A percentile compares a stretch with the other conserved stretches of the same genome.
Evolutionary conservation across 495 filamentous ascomycete species (phyloP).

Genomic region (Pyrenula aspistea): DNA sequence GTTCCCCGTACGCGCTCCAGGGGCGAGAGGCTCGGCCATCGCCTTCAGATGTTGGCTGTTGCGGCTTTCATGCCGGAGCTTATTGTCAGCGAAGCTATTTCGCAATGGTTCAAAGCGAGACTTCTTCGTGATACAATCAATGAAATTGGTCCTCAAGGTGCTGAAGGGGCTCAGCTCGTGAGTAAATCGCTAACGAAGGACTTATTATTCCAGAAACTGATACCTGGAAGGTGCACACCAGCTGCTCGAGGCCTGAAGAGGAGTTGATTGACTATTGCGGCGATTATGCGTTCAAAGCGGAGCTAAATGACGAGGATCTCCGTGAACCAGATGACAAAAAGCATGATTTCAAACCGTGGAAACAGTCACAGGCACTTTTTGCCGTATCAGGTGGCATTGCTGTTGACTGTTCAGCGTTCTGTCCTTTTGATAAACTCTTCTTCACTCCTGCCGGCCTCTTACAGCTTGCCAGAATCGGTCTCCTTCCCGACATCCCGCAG

Average conservation of each 20-base stretch:
- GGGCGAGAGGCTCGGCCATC: neutral
- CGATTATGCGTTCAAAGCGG: too few relatives aligned
- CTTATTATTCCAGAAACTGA: neutral
- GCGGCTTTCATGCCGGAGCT: neutral
- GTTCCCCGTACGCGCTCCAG: neutral
- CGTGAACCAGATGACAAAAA: too few relatives aligned
- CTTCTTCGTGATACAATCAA: neutral
- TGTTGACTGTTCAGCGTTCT: too few relatives aligned
- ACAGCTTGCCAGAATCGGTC: neutral
- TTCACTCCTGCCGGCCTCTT: neutral
- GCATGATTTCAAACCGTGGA: neutral
- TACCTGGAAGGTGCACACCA: neutral
- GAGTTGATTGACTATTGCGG: too few relatives aligned
- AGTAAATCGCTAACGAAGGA: neutral
- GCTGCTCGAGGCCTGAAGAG: neutral
- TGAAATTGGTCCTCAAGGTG: neutral
- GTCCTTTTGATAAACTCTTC: neutral
- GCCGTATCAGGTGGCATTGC: neutral
- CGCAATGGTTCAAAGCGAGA: neutral
- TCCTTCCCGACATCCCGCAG: neutral
- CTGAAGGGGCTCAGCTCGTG: neutral
- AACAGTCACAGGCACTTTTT: neutral
- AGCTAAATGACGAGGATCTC: too few relatives aligned
- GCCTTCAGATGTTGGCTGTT: neutral
- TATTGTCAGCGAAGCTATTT: neutral